phyloP scores from a whole-genome alignment of 2,329 filamentous ascomycete species.

The Fusarium musae region DNA sequence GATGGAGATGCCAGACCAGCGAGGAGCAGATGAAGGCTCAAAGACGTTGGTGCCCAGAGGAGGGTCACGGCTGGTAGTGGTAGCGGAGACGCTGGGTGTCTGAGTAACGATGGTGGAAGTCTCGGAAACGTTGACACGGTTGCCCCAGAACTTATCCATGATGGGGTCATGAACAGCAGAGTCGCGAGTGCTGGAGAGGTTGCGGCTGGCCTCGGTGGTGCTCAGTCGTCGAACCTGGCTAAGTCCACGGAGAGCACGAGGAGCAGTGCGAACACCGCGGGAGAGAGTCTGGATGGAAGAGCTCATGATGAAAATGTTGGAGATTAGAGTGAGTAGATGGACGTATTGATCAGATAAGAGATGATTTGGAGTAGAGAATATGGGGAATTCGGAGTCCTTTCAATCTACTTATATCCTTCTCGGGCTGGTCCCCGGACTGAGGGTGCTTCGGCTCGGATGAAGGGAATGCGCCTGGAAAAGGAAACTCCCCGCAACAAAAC shows the following conservation, averaged over 20 bases:
- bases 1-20: slow-evolving; percentile 33
- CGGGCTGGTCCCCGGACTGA: slow-evolving; percentile 14
- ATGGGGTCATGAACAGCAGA: slow-evolving; percentile 36
- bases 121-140: slow-evolving; percentile 7
- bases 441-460: slow-evolving; percentile 32
- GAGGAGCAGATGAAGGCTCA: slow-evolving; percentile 36
- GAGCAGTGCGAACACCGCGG: slow-evolving; percentile 25
- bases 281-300: slow-evolving; percentile 38
- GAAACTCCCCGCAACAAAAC: slow-evolving; percentile 18
- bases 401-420: slow-evolving; percentile 24
- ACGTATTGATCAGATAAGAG: not conserved
- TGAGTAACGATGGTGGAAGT: not conserved
- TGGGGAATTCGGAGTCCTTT: not conserved
- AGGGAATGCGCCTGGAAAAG: slow-evolving; percentile 25
- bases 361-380: not conserved
- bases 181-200: slow-evolving; percentile 21
- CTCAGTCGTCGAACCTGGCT: slow-evolving; percentile 29
- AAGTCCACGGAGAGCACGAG: slow-evolving; percentile 18
- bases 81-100: slow-evolving; percentile 1
- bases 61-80: slow-evolving; percentile 31
- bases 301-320: slow-evolving; percentile 25
- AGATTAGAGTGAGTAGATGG: not conserved
- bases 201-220: slow-evolving; percentile 25
- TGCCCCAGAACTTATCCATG: slow-evolving; percentile 40
- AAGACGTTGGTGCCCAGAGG: slow-evolving; percentile 38